These are phyloP conservation scores for Gentiana macrophylla DNA, from an alignment of 257 asterid genomes.

Conservation along the genomic window DNA sequence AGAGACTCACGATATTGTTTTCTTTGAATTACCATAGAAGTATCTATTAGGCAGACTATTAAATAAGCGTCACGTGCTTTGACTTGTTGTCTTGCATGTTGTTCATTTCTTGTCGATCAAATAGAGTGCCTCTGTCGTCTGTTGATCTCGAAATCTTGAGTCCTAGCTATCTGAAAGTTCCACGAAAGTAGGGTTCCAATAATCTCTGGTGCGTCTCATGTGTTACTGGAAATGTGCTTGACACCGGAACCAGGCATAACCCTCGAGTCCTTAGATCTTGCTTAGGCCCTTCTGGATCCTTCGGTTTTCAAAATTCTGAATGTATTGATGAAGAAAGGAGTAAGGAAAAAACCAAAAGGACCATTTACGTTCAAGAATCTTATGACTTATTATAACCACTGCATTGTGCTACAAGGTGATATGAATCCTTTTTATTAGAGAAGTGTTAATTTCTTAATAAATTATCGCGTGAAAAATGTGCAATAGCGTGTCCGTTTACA, in stretches of 20 bases:
- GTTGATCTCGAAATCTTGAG: background rate
- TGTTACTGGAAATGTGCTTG: conserved; percentile 17
- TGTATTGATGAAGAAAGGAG: too few relatives aligned
- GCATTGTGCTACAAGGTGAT: too few relatives aligned
- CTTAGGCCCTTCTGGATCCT: conserved; percentile 3
- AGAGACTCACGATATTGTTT: conserved; percentile 12
- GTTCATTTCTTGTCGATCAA: too few relatives aligned
- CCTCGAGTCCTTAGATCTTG: conserved; percentile 20
- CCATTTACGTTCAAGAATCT: too few relatives aligned
- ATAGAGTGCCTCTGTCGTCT: background rate
- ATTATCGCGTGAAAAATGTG: conserved; percentile 7
- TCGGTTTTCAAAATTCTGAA: conserved; percentile 39
- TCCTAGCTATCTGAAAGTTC: conserved; percentile 15
- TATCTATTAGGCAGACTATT: background rate
- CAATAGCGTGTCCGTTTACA: too few relatives aligned
- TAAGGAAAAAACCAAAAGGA: too few relatives aligned
- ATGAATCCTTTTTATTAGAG: too few relatives aligned
- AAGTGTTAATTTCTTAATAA: conserved; percentile 13
- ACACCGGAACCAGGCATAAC: conserved; percentile 23
- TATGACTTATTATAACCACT: too few relatives aligned
- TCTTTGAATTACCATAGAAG: conserved; percentile 7
- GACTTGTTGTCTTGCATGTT: background rate
- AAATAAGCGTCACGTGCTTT: background rate
- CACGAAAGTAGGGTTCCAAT: conserved; percentile 20
- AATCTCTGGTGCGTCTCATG: conserved; percentile 22